Evolutionary conservation across 352 stramenopile species (phyloP).

Genomic region (Phytophthora podocarpi): DNA sequence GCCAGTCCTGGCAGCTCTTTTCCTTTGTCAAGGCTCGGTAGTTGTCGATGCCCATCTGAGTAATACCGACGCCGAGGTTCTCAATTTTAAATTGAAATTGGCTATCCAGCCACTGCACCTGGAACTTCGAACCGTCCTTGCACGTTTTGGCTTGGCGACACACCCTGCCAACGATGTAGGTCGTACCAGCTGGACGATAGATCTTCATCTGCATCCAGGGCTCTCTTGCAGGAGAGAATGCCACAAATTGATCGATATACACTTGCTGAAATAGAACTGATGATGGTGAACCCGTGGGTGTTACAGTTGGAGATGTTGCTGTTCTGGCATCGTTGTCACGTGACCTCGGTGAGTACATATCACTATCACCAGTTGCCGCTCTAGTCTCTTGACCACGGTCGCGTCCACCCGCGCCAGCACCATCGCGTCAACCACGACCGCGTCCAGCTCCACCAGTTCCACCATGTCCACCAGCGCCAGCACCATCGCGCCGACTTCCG

Average conservation of each 20-base stretch:
- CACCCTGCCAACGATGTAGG: not conserved
- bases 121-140: not conserved
- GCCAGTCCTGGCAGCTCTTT: not conserved
- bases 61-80: not conserved
- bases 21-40: not conserved
- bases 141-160: not conserved
- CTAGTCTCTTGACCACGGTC: no score
- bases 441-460: no score
- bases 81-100: constrained; percentile 2
- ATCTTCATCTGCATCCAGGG: not conserved
- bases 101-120: not conserved
- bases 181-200: not conserved
- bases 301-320: no score
- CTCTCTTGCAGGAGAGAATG: not conserved
- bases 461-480: no score
- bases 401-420: no score
- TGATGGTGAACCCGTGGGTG: no score
- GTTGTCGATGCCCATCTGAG: not conserved
- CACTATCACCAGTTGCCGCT: no score
- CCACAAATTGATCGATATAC: constrained; percentile 2
- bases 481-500: no score
- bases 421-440: no score
- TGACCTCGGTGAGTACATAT: no score
- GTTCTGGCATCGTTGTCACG: no score
- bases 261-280: not conserved